These are phyloP conservation scores for Bacidia gigantensis DNA, from an alignment of 495 filamentous ascomycete species.

Conservation along the genomic window DNA sequence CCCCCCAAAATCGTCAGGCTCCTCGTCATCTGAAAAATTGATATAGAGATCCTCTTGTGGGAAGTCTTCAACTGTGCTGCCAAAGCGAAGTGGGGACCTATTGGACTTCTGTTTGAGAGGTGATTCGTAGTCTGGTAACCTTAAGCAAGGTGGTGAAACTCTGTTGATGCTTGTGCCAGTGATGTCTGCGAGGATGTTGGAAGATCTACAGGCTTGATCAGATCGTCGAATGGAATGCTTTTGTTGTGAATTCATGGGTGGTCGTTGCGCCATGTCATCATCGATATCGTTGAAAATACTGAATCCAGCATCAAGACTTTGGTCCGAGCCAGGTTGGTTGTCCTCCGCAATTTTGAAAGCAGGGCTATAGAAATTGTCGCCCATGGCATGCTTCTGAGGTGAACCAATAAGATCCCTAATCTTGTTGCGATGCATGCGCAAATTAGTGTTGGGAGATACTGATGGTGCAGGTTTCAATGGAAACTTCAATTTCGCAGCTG, in stretches of 20 bases:
- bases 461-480: conserved; percentile 72
- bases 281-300: conserved; percentile 60
- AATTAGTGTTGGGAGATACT: conserved; percentile 84
- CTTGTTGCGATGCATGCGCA: conserved; percentile 78
- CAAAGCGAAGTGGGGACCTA: conserved; percentile 35
- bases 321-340: conserved; percentile 22
- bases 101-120: conserved; percentile 35
- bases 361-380: conserved; percentile 64
- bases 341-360: conserved; percentile 45
- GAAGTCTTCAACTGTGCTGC: conserved; percentile 39
- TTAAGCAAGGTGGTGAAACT: conserved; percentile 25
- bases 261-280: conserved; percentile 32
- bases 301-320: conserved; percentile 43
- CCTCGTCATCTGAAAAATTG: conserved; percentile 44
- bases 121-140: conserved; percentile 22
- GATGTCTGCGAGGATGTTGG: conserved; percentile 52
- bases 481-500: conserved; percentile 71
- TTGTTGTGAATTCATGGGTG: conserved; percentile 55
- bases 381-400: conserved; percentile 55
- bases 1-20: conserved; percentile 47
- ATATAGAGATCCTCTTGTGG: conserved; percentile 45
- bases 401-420: conserved; percentile 83
- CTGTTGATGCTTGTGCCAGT: conserved; percentile 40
- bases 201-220: conserved; percentile 41
- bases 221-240: conserved; percentile 57